A percentile compares a stretch with the other conserved stretches of the same genome.
Conservation (phyloP, 805 yeast species). For the Suhomyces pyralidae region DNA sequence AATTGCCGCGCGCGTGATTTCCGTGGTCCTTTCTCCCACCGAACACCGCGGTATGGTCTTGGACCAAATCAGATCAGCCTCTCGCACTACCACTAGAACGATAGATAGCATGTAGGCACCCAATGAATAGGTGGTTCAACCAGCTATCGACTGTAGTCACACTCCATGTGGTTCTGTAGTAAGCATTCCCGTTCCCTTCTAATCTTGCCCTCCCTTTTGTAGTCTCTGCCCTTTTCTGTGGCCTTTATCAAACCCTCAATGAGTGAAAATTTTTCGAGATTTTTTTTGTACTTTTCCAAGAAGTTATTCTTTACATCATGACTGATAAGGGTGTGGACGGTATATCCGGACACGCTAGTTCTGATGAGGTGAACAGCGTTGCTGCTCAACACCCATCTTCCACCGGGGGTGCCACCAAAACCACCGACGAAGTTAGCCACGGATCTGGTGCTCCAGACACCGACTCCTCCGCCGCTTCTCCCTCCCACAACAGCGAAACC, state of each 20-base stretch:
- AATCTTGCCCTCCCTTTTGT: no score
- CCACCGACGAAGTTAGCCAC: background rate
- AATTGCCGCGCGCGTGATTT: background rate
- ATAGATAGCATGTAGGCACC: background rate
- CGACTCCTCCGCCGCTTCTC: background rate
- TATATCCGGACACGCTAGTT: slow-evolving; percentile 3
- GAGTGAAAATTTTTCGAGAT: slow-evolving; percentile 6
- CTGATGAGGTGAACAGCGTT: background rate
- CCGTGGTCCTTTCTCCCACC: background rate
- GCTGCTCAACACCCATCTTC: background rate
- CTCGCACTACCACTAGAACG: background rate
- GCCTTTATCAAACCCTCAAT: slow-evolving; percentile 4
- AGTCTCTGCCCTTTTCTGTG: background rate
- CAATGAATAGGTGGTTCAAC: background rate
- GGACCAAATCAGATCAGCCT: background rate
- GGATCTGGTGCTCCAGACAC: background rate
- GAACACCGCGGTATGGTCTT: background rate
- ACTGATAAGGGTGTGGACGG: slow-evolving; percentile 6
- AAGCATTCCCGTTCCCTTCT: no score
- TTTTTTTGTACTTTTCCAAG: background rate
- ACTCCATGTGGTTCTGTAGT: background rate
- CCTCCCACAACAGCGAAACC: background rate
- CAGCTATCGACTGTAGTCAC: background rate
- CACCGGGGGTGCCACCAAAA: slow-evolving; percentile 2
- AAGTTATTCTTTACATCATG: slow-evolving; percentile 3